Percentiles rank a stretch among this genome's conserved stretches.
These are phyloP conservation scores for Ilex paraguariensis DNA, from an alignment of 305 asterid species.

Conservation along the genomic window DNA sequence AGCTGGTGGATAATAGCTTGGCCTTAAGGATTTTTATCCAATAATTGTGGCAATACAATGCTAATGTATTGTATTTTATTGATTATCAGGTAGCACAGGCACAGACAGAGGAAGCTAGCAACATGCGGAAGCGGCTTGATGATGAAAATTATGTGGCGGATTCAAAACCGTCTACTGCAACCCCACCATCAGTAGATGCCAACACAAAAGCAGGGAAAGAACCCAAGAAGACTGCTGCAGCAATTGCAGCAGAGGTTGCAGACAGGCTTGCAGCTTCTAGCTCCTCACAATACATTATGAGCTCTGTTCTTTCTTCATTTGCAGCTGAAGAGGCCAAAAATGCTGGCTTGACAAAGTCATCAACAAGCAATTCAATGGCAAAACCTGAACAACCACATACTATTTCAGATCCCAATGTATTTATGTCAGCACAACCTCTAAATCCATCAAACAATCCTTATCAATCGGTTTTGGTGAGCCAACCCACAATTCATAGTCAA, in stretches of 20 bases:
- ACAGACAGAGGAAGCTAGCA: conserved; percentile 59
- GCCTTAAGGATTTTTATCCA: too few species aligned
- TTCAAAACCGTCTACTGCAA: conserved; percentile 20
- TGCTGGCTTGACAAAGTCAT: conserved; percentile 52
- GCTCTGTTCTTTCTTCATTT: conserved; percentile 81
- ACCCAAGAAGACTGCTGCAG: conserved; percentile 68
- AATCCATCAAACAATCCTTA: conserved; percentile 38
- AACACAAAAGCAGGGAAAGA: conserved; percentile 30
- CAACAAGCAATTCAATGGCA: conserved; percentile 28
- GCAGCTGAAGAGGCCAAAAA: conserved; percentile 86
- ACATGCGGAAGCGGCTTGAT: conserved; percentile 42
- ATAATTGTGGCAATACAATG: conserved; percentile 1
- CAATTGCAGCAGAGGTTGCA: conserved; percentile 88
- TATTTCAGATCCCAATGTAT: conserved; percentile 34
- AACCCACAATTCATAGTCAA: conserved; percentile 37
- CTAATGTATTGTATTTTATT: conserved; percentile 10
- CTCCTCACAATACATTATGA: conserved; percentile 84
- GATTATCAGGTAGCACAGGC: conserved; percentile 71
- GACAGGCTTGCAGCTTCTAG: conserved; percentile 85
- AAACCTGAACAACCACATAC: conserved; percentile 27
- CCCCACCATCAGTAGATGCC: conserved; percentile 19
- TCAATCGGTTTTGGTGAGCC: conserved; percentile 32
- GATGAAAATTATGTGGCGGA: conserved; percentile 48
- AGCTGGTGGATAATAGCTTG: too few species aligned
- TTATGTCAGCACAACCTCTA: conserved; percentile 26